Percentiles rank a stretch among this genome's conserved stretches.
These are phyloP conservation scores for Malus sylvestris DNA, from an alignment of 306 rosid genomes.

Conservation along the genomic window DNA sequence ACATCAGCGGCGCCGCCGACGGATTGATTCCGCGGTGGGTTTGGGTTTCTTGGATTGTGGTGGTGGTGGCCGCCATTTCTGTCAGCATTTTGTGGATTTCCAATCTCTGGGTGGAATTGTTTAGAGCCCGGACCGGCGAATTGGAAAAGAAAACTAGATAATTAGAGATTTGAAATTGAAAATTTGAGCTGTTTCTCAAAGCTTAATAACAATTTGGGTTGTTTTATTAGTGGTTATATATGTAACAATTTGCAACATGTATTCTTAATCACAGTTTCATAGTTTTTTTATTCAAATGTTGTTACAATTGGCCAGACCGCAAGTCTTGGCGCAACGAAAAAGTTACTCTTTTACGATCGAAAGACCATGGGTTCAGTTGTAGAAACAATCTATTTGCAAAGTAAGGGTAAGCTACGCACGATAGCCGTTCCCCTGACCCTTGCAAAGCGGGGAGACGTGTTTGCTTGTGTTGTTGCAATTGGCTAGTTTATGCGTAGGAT, in stretches of 20 bases:
- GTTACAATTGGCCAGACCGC: too few species aligned
- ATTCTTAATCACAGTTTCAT: neutral
- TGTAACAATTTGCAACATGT: conserved; percentile 3
- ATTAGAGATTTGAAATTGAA: neutral
- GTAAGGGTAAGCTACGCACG: too few species aligned
- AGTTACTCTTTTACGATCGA: too few species aligned
- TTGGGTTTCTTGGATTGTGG: conserved; percentile 82
- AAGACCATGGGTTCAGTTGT: too few species aligned
- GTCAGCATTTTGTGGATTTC: conserved; percentile 78
- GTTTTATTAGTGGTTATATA: neutral
- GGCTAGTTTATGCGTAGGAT: neutral
- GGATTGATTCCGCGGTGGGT: conserved; percentile 64
- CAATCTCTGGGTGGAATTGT: conserved; percentile 70
- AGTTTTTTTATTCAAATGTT: neutral
- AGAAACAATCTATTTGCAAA: too few species aligned
- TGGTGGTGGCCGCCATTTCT: conserved; percentile 57
- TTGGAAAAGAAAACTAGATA: conserved; percentile 50
- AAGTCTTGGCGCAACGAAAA: too few species aligned
- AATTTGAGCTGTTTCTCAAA: neutral
- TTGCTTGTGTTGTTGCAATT: neutral
- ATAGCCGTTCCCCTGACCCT: too few species aligned
- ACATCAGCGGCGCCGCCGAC: conserved; percentile 42
- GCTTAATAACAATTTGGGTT: conserved; percentile 3
- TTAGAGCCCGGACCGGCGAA: conserved; percentile 31
- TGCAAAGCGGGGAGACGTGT: too few species aligned